Evolutionary conservation across 225 moss, liverwort and hornwort genomes (phyloP), one percentile per base, ranked within the genome.

Genomic region (Pseudoscleropodium purum): DNA sequence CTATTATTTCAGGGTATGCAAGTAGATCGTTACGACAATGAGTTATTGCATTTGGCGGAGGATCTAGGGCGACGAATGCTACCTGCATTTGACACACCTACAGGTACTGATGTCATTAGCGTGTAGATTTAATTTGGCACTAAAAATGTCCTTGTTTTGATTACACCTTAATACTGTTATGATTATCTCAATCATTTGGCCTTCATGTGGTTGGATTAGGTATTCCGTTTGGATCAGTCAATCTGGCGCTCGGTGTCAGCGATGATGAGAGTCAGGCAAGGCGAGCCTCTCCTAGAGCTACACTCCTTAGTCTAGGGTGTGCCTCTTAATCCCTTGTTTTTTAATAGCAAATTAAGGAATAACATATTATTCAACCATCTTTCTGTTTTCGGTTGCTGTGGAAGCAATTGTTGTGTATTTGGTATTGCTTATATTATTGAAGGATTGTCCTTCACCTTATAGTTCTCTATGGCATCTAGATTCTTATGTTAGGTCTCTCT

Each of bases 61-160:
- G 94, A 94, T 93, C 93, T 99, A 81, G 99, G 99, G 69, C 96
- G 96, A 52, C 92, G 94, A 82, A 93, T 99, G 87, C 87, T 99
- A 84, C 99, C 99, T 92, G 99, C 99, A 82, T 99, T 99, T 95
- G 96, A 96, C n/a, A 99, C 99, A 75, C 97, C 96, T n/a, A 99
- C 97, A 91, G 97, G 97, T 97, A 91, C 79, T 88, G 75, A 24
- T 90, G 54, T 80, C 57, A 47, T 41, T 77, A 65, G 75, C 87
- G 12, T 18, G 51, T 59, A 75, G 41, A 87, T 85, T 82, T 70
- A 34, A 43, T 56, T 69, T 85, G 47, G 21, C 52, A 86, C 79
- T 83, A 34, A 75, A 63, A 45, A 19, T 86, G 11, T 21, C 49
- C 57, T 88, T 45, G 31, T 18, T 84, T 41, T 31, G 33, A 47